Percentiles rank a stretch among this genome's conserved stretches.
Conservation (phyloP, 495 filamentous ascomycete species). For the Sporormia fimetaria region DNA sequence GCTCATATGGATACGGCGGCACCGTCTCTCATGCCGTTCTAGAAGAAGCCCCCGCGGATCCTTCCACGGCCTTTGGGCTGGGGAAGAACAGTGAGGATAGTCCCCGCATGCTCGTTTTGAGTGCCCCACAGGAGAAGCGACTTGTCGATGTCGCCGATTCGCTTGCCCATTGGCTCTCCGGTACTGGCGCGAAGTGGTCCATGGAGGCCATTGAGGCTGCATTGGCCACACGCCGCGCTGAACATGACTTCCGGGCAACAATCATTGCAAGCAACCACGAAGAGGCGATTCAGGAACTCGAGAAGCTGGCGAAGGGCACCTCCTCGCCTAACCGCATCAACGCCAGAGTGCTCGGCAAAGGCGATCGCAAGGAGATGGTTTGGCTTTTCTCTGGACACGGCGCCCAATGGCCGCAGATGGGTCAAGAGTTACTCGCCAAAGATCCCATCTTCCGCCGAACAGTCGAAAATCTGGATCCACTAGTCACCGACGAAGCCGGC, state of each 20-base stretch:
- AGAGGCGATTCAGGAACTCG: conserved; percentile 19
- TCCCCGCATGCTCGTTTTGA: conserved; percentile 24
- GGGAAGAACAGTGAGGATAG: not conserved
- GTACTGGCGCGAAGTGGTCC: conserved; percentile 9
- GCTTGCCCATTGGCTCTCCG: conserved; percentile 10
- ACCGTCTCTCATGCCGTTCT: conserved; percentile 36
- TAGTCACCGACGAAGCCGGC: conserved; percentile 26
- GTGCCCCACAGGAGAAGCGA: conserved; percentile 33
- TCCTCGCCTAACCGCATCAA: conserved; percentile 17
- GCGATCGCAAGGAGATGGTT: conserved; percentile 8
- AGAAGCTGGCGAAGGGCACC: conserved; percentile 17
- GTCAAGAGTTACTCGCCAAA: conserved; percentile 13
- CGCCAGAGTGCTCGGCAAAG: conserved; percentile 19
- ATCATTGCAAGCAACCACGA: conserved; percentile 22
- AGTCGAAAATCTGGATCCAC: conserved; percentile 11
- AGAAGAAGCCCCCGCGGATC: conserved; percentile 19
- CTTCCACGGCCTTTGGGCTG: not conserved
- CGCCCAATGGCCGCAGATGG: conserved; percentile 25
- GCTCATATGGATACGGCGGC: conserved; percentile 38
- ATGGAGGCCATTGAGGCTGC: conserved; percentile 22
- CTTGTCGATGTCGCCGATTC: conserved; percentile 18
- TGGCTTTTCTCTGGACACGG: conserved; percentile 25
- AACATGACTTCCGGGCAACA: conserved; percentile 29
- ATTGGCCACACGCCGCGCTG: conserved; percentile 26
- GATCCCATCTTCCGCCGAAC: conserved; percentile 8